A percentile compares a stretch with the other conserved stretches of the same genome.
Conservation (phyloP, 2,329 filamentous ascomycete species). For the Colletotrichum truncatum region DNA sequence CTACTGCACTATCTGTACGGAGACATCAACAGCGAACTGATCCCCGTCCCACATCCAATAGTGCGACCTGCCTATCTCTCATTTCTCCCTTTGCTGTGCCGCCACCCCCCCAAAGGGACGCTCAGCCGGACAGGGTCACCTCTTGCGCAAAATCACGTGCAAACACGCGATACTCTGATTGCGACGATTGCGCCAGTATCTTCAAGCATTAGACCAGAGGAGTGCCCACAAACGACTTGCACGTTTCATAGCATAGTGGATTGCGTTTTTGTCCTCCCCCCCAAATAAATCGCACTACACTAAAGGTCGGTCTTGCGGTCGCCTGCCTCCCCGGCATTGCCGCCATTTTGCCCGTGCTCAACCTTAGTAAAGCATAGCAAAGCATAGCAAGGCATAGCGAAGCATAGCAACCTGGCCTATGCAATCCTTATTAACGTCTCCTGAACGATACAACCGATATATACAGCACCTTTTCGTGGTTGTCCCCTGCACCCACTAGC, state of each 20-base stretch:
- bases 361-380: background rate
- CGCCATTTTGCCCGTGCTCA: background rate
- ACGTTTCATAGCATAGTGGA: background rate
- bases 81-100: background rate
- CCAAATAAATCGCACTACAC: background rate
- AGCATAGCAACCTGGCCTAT: too few species aligned
- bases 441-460: background rate
- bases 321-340: background rate
- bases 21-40: too few species aligned
- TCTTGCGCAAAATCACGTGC: constrained; percentile 26
- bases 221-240: background rate
- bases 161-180: constrained; percentile 21
- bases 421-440: background rate
- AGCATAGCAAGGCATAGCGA: too few species aligned
- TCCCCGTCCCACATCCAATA: background rate
- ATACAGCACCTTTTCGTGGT: background rate
- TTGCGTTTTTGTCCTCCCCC: background rate
- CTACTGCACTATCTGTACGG: too few species aligned
- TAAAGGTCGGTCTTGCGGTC: background rate
- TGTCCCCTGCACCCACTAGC: background rate
- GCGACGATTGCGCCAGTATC: background rate
- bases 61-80: background rate
- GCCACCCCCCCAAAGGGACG: background rate
- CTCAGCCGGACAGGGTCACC: background rate
- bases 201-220: background rate